These are phyloP conservation scores for Plantago lanceolata DNA, from an alignment of 305 asterid genomes.

Conservation along the genomic window DNA sequence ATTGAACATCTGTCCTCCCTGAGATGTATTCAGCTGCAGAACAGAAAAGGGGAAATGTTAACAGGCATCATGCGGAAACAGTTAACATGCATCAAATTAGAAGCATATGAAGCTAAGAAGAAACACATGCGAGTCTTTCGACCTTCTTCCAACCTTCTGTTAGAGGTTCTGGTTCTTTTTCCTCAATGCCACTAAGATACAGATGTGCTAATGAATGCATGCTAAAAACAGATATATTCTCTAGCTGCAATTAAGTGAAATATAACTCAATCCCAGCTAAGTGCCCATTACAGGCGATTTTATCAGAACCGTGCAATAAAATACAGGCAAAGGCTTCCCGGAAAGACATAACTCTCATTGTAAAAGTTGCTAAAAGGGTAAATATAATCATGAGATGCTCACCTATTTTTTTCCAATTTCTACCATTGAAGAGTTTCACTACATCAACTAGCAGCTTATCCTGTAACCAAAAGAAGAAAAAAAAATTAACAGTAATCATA, in stretches of 20 bases:
- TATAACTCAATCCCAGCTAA: background rate
- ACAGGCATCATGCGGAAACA: background rate
- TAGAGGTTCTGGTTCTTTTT: background rate
- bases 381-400: slow-evolving; percentile 21
- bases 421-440: slow-evolving; percentile 51
- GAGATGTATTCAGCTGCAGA: slow-evolving; percentile 58
- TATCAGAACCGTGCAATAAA: background rate
- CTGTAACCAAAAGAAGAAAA: slow-evolving; percentile 30
- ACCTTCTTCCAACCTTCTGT: slow-evolving; percentile 11
- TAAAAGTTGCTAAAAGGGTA: slow-evolving; percentile 12
- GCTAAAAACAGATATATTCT: slow-evolving; percentile 12
- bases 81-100: slow-evolving; percentile 8
- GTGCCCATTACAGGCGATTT: background rate
- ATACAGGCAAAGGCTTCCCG: background rate
- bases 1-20: slow-evolving; percentile 79
- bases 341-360: background rate
- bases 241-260: background rate
- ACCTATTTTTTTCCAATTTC: slow-evolving; percentile 75
- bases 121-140: slow-evolving; percentile 1
- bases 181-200: slow-evolving; percentile 5
- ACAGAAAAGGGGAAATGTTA: too few species aligned
- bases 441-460: slow-evolving; percentile 58
- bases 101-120: slow-evolving; percentile 15
- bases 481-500: too few species aligned
- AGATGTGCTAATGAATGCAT: background rate